Conservation (phyloP, 176 grass and related monocot species). For the Oryza glumipatula region DNA sequence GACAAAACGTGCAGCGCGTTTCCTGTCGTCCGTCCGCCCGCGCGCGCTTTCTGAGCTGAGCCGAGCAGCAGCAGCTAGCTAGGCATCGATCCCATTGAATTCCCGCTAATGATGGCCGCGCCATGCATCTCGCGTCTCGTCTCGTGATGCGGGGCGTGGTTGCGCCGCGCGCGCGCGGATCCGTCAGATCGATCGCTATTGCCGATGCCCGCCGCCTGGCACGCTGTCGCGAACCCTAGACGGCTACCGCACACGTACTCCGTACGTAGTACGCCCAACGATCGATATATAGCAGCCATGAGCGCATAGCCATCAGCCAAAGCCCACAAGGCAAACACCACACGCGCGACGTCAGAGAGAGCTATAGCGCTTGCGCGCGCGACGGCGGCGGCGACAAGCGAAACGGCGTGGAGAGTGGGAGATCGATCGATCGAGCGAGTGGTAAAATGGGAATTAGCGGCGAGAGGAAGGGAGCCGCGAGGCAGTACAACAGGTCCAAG, state of each 20-base stretch:
- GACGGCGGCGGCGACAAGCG: not conserved
- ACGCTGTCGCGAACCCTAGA: not conserved
- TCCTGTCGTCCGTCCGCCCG: conserved; percentile 16
- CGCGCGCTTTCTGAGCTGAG: not conserved
- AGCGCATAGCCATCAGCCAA: too few species aligned
- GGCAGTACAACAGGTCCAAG: conserved; percentile 82
- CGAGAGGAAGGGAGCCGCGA: conserved; percentile 48
- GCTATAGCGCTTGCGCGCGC: too few species aligned
- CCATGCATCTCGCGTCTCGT: conserved; percentile 19
- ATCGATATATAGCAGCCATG: not conserved
- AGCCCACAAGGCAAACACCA: too few species aligned
- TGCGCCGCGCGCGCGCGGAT: not conserved
- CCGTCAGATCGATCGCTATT: not conserved
- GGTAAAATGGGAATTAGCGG: not conserved
- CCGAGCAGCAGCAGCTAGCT: not conserved
- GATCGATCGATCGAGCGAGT: too few species aligned
- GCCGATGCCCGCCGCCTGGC: conserved; percentile 18
- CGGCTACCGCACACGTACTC: too few species aligned
- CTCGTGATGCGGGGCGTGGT: conserved; percentile 57
- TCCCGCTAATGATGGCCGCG: conserved; percentile 50
- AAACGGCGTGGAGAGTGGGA: not conserved
- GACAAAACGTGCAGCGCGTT: conserved; percentile 28
- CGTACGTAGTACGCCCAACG: not conserved
- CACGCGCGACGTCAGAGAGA: not conserved
- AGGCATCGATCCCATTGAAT: conserved; percentile 34